Conservation (phyloP, 2,329 filamentous ascomycete species). For the Bipolaris oryzae region DNA sequence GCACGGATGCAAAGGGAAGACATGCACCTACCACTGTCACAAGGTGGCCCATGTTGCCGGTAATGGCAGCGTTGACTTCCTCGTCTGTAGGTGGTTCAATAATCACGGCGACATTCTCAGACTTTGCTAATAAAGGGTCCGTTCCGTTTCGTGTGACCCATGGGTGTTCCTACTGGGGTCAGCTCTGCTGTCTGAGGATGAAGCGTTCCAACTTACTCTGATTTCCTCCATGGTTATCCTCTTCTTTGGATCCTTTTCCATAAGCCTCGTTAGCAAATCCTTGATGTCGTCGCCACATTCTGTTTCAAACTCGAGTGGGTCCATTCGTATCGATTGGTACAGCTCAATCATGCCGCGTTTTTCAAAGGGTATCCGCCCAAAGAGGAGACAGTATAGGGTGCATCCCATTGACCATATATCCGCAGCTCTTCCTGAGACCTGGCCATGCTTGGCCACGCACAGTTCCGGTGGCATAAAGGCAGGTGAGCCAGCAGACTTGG, state of each 20-base stretch:
- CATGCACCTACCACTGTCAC: conserved; percentile 71
- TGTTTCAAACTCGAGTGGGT: conserved; percentile 66
- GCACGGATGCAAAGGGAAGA: neutral
- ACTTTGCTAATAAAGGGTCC: conserved; percentile 77
- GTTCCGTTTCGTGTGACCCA: conserved; percentile 86
- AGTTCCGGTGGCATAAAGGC: conserved; percentile 94
- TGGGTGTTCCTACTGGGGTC: conserved; percentile 72
- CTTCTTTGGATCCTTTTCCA: conserved; percentile 84
- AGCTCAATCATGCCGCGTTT: conserved; percentile 79
- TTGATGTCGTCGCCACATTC: conserved; percentile 71
- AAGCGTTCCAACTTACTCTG: conserved; percentile 63
- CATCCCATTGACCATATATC: conserved; percentile 99
- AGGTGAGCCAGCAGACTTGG: conserved; percentile 91
- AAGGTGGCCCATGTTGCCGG: conserved; percentile 83
- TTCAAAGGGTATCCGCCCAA: conserved; percentile 87
- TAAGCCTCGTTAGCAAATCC: conserved; percentile 73
- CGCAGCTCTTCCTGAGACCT: conserved; percentile 85
- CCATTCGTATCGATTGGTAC: conserved; percentile 83
- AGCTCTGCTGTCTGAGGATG: conserved; percentile 6
- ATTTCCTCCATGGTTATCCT: conserved; percentile 83
- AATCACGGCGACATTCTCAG: conserved; percentile 83
- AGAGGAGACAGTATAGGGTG: conserved; percentile 89
- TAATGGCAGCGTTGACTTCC: conserved; percentile 90
- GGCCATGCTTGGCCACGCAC: conserved; percentile 82
- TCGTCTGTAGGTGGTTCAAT: conserved; percentile 86